Base-by-base conservation (phyloP, 352 stramenopile genomes). In the Globisporangium alternatum region DNA sequence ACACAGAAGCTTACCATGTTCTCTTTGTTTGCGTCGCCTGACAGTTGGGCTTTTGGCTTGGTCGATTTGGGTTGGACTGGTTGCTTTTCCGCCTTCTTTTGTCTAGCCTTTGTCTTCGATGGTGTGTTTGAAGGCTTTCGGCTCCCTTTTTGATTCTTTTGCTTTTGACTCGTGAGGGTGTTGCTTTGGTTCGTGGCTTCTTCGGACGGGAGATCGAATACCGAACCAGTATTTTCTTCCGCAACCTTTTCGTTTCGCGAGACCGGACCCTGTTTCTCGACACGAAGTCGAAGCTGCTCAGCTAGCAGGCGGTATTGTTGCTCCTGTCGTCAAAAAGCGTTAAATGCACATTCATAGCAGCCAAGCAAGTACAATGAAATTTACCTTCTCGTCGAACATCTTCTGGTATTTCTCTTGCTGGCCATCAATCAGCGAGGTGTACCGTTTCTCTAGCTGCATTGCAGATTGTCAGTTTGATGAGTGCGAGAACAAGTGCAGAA, bases 331-430 rank as follows among this genome's bases (percentile, higher is more conserved):
- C 53, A 31, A 47, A 30, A 28, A n/a, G 3, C 43, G 6, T n/a
- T 48, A 31, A 31, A 7, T 17, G 6, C 25, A 19, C 5, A 8
- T 15, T 19, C 55, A 52, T 10, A 28, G 51, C 8, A 49, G 15
- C 1, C 43, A 44, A 45, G 35, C 9, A 25, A 45, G 41, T 21
- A 19, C 43, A 22, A 54, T n/a, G 9, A 13, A n/a, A 41, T 17
- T 31, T 37, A 63, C 57, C 57, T 63, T 63, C 21, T 63, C 44
- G 17, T 56, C 43, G 22, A 63, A 15, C 28, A 63, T 4, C 33
- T 56, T 41, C 12, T 21, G 21, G 17, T 63, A 63, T 21, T 56
- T 63, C 33, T 63, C 44, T 41, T 53, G 30, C 28, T 63, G 57
- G 8, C 9, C 17, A 2, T 17, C 21, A 9, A 63, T 22, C 12